Evolutionary conservation across 305 asterid species (phyloP), one percentile per base, ranked within the genome.

Genomic region (Solanum hybrid): DNA sequence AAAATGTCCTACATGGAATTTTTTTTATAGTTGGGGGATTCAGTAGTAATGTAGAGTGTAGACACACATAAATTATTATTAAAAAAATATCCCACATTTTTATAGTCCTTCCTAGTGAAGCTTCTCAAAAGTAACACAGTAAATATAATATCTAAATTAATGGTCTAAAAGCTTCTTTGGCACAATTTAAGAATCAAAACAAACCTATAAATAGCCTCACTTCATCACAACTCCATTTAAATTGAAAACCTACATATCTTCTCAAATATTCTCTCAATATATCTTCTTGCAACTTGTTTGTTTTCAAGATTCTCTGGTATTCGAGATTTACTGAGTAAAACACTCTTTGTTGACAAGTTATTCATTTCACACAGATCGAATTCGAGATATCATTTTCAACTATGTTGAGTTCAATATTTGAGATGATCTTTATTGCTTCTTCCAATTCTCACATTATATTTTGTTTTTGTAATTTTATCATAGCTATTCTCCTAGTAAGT

Each of bases 391-490:
- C 5, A 0, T 5, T 83, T 45, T 29, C 20, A 45, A 72, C 4
- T 9, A 94, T 95, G 96, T 27, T 94, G 94, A 90, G 72, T 90
- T 94, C 93, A 10, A 91, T 92, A 39, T 70, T 92, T 61, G 96
- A 95, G 84, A 85, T 92, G 92, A 91, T 97, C 92, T 86, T 83
- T 85, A 36, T 93, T 34, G 94, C 93, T 73, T 92, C 95, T 90
- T 93, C 96, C 9, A 93, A 94, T 90, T 94, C 98, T 78, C 93
- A 91, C 0, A 91, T 94, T 1, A 95, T 94, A 36, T 96, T 96
- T 90, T 96, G 97, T 87, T 93, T 94, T 72, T 95, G 95, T 93
- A 95, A 95, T 91, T 81, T 97, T 84, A 93, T 97, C 91, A 94
- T 95, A 41, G 94, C 86, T 90, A 22, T 96, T 92, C 92, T 97